These are phyloP conservation scores for Skeletonema costatum DNA, from an alignment of 108 stramenopile genomes.

Conservation along the genomic window DNA sequence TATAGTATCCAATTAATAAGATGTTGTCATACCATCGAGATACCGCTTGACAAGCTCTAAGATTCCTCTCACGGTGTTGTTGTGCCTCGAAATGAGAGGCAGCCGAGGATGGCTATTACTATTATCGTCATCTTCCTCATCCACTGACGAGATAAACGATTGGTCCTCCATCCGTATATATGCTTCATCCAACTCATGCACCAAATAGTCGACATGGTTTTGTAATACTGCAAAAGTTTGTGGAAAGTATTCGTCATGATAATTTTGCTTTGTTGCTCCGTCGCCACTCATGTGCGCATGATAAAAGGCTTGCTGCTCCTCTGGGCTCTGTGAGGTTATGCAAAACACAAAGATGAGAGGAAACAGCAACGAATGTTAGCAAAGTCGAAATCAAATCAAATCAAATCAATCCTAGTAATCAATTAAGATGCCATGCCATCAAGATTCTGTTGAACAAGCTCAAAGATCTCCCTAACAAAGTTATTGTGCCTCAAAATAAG, in stretches of 20 bases:
- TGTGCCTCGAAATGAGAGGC: constrained; percentile 48
- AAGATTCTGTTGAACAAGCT: constrained; percentile 28
- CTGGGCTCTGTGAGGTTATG: not conserved
- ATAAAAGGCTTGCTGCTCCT: constrained; percentile 28
- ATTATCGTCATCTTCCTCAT: constrained; percentile 6
- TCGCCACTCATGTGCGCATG: constrained; percentile 51
- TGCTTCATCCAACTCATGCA: constrained; percentile 1
- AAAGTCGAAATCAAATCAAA: too few species aligned
- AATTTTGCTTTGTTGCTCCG: constrained; percentile 32
- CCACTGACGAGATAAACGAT: not conserved
- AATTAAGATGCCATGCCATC: constrained; percentile 10
- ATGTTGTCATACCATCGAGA: too few species aligned
- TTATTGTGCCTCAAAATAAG: constrained; percentile 52
- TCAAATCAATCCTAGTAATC: too few species aligned
- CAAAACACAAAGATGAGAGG: not conserved
- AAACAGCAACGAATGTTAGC: too few species aligned
- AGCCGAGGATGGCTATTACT: constrained; percentile 25
- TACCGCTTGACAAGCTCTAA: too few species aligned
- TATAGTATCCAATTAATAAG: too few species aligned
- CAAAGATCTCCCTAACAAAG: constrained; percentile 41
- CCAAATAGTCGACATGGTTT: constrained; percentile 46
- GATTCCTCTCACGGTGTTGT: constrained; percentile 34
- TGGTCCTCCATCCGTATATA: too few species aligned
- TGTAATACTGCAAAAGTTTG: constrained; percentile 35
- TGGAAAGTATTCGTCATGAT: constrained; percentile 48